Evolutionary conservation across 176 grass and related monocot genomes (phyloP).

Genomic region (Themeda triandra): DNA sequence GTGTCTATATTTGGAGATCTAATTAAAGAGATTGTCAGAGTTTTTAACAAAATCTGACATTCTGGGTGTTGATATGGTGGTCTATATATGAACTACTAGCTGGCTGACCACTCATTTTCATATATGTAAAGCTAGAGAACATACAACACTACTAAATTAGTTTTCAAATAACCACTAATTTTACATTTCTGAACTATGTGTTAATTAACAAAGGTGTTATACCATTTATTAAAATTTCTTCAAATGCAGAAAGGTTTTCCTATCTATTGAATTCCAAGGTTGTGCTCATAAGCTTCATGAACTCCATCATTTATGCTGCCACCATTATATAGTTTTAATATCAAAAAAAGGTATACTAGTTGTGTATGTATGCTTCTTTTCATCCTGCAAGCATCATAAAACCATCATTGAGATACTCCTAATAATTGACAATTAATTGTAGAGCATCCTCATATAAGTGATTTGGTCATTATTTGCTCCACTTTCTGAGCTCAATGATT

Average conservation of each 20-base stretch:
- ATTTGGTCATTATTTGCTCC: not conserved
- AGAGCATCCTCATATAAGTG: not conserved
- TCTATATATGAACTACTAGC: not conserved
- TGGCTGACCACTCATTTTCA: not conserved
- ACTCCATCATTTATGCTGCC: not conserved
- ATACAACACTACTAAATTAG: not conserved
- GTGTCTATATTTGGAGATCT: too few relatives aligned
- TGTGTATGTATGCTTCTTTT: not conserved
- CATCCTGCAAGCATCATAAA: constrained; percentile 18
- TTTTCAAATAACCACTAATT: not conserved
- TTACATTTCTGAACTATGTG: not conserved
- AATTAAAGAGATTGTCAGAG: too few relatives aligned
- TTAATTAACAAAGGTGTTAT: not conserved
- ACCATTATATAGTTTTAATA: not conserved
- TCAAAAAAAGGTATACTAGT: not conserved
- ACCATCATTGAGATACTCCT: constrained; percentile 15
- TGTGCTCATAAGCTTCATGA: not conserved
- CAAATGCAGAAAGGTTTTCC: not conserved
- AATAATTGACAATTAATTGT: not conserved
- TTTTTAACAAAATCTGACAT: not conserved
- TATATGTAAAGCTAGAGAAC: not conserved
- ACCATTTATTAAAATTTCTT: not conserved
- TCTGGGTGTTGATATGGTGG: not conserved
- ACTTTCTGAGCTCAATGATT: not conserved
- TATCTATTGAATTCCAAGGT: not conserved